Evolutionary conservation across 352 stramenopile genomes (phyloP).

Genomic region (Pilasporangium apinafurcum): DNA sequence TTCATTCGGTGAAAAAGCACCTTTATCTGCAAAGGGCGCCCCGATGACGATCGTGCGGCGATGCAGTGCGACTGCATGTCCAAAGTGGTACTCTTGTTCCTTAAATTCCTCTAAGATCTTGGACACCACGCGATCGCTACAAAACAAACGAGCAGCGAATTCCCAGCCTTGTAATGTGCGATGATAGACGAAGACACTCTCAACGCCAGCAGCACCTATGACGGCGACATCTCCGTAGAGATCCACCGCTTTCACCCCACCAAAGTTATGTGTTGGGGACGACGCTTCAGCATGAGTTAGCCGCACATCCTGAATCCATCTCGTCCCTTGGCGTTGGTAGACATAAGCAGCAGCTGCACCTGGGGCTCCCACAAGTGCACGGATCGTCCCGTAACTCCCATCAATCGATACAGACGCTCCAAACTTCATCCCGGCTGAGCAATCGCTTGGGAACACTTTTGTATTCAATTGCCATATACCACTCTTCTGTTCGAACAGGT

Average conservation of each 20-base stretch:
- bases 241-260: constrained; percentile 53
- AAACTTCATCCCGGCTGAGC: constrained; percentile 40
- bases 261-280: constrained; percentile 59
- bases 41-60: constrained; percentile 86
- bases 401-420: constrained; percentile 68
- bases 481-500: constrained; percentile 56
- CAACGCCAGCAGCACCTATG: constrained; percentile 76
- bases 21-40: constrained; percentile 81
- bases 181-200: constrained; percentile 73
- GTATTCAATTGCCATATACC: constrained; percentile 66
- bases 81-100: constrained; percentile 87
- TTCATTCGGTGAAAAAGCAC: constrained; percentile 37
- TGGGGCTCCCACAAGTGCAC: constrained; percentile 65
- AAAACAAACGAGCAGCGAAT: constrained; percentile 45
- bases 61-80: constrained; percentile 75
- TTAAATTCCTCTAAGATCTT: constrained; percentile 71
- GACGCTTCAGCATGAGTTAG: constrained; percentile 30
- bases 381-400: constrained; percentile 43
- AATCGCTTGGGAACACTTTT: constrained; percentile 43
- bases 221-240: constrained; percentile 86
- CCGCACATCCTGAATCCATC: constrained; percentile 40
- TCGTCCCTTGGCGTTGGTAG: constrained; percentile 19
- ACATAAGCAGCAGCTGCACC: constrained; percentile 47
- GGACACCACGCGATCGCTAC: constrained; percentile 81
- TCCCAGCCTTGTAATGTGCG: constrained; percentile 38